Conservation (phyloP, 495 filamentous ascomycete species). For the Tricharina praecox region DNA sequence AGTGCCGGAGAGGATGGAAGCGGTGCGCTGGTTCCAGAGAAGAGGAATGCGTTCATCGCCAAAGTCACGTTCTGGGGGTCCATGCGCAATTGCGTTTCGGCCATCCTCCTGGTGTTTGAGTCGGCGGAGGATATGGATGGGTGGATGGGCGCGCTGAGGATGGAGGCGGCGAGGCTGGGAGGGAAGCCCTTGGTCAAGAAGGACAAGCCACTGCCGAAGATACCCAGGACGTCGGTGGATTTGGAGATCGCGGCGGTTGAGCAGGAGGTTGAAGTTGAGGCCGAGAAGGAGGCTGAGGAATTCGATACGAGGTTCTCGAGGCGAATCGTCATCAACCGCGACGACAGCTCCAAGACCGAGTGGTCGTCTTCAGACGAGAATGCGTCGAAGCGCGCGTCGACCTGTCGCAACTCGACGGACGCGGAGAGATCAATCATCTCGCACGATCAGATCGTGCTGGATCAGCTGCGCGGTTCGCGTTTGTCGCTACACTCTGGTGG, state of each 20-base stretch:
- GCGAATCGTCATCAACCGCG: constrained; percentile 16
- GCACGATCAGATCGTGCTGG: constrained; percentile 19
- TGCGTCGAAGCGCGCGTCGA: constrained; percentile 23
- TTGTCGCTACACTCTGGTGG: constrained; percentile 19
- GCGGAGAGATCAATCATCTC: constrained; percentile 23
- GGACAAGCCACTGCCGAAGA: neutral
- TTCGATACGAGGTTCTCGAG: constrained; percentile 10
- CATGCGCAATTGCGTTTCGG: constrained; percentile 44
- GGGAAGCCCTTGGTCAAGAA: constrained; percentile 27
- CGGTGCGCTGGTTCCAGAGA: constrained; percentile 34
- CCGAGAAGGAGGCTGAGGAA: constrained; percentile 1
- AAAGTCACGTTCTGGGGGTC: constrained; percentile 52
- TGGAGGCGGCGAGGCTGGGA: constrained; percentile 31
- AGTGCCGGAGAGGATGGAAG: constrained; percentile 45
- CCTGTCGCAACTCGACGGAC: constrained; percentile 19
- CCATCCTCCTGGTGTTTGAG: constrained; percentile 64
- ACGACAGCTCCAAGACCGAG: constrained; percentile 9
- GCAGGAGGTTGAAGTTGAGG: neutral
- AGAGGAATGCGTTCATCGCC: constrained; percentile 42
- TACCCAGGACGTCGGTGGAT: constrained; percentile 7
- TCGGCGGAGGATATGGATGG: constrained; percentile 69
- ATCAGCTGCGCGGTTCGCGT: constrained; percentile 20
- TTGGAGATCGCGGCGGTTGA: constrained; percentile 13
- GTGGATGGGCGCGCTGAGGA: constrained; percentile 45
- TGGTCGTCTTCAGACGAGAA: constrained; percentile 20